Evolutionary conservation across 331 rosid species (phyloP).

Genomic region (Phaseolus coccineus): DNA sequence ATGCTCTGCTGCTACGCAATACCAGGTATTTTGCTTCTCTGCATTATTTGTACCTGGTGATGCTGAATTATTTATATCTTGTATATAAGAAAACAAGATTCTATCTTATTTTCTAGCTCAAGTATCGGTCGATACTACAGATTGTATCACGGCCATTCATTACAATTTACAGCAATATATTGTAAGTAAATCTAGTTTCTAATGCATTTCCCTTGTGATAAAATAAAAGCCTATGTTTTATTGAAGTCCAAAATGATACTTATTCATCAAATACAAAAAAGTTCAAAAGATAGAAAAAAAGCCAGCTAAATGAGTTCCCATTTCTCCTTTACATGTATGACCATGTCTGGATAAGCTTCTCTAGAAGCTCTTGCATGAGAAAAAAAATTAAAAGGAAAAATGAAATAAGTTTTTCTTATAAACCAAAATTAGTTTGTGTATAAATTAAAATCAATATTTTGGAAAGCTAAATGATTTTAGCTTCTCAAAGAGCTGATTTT

Average conservation of each 20-base stretch:
- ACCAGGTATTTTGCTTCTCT: slow-evolving; percentile 64
- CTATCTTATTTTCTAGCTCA: slow-evolving; percentile 4
- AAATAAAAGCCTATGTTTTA: slow-evolving; percentile 30
- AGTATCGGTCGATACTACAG: background rate
- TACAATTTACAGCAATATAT: background rate
- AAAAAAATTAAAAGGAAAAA: too few relatives aligned
- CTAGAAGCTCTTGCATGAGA: too few relatives aligned
- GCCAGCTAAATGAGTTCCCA: slow-evolving; percentile 22
- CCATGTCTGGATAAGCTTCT: too few relatives aligned
- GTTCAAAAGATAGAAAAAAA: slow-evolving; percentile 26
- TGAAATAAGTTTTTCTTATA: too few relatives aligned
- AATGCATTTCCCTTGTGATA: slow-evolving; percentile 24
- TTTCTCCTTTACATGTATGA: slow-evolving; percentile 29
- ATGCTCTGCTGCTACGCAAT: slow-evolving; percentile 77
- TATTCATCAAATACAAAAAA: slow-evolving; percentile 25
- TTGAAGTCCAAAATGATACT: slow-evolving; percentile 35
- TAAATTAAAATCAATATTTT: too few relatives aligned
- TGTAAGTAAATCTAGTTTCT: slow-evolving; percentile 17
- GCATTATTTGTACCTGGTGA: slow-evolving; percentile 8
- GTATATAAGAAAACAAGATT: slow-evolving; percentile 18
- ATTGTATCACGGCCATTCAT: slow-evolving; percentile 22
- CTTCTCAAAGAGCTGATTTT: background rate
- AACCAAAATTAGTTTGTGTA: too few relatives aligned
- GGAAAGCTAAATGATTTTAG: too few relatives aligned
- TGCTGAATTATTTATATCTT: background rate